These are phyloP conservation scores for Ophiostoma angusticollis DNA, from an alignment of 2,329 filamentous ascomycete genomes.

Conservation along the genomic window DNA sequence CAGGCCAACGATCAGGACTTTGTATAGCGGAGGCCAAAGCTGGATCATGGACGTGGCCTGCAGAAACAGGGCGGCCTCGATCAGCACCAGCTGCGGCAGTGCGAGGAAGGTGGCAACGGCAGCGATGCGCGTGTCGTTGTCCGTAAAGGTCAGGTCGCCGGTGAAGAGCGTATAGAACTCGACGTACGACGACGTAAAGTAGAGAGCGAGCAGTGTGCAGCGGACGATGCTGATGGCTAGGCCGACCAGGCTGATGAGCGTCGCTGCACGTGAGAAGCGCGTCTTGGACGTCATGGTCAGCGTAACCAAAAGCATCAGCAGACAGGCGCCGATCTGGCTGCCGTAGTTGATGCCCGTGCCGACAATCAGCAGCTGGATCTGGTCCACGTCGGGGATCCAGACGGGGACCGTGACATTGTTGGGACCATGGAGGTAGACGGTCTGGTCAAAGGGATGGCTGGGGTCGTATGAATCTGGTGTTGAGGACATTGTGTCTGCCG, in stretches of 20 bases:
- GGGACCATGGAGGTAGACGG: constrained; percentile 7
- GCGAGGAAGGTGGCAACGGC: constrained; percentile 29
- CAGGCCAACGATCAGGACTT: constrained; percentile 16
- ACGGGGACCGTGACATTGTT: constrained; percentile 6
- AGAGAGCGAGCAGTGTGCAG: constrained; percentile 41
- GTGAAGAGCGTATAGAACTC: constrained; percentile 49
- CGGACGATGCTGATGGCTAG: constrained; percentile 50
- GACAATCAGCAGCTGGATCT: not conserved
- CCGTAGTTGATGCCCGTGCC: constrained; percentile 13
- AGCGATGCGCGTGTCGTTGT: constrained; percentile 23
- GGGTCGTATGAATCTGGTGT: not conserved
- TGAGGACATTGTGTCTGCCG: too few species aligned
- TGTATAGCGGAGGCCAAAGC: constrained; percentile 30
- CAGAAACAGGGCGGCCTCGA: constrained; percentile 35
- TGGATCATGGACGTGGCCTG: constrained; percentile 41
- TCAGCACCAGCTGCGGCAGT: constrained; percentile 30
- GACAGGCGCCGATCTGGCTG: constrained; percentile 23
- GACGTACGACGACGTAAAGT: constrained; percentile 47
- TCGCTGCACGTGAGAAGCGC: constrained; percentile 52
- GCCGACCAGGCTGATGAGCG: constrained; percentile 50
- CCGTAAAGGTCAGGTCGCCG: constrained; percentile 38
- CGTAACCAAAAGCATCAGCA: constrained; percentile 52
- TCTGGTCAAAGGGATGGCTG: constrained; percentile 7
- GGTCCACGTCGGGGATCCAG: constrained; percentile 9
- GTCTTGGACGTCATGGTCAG: constrained; percentile 52